Evolutionary conservation across 148 eudicot genomes (phyloP).

Genomic region (Drosera capensis): DNA sequence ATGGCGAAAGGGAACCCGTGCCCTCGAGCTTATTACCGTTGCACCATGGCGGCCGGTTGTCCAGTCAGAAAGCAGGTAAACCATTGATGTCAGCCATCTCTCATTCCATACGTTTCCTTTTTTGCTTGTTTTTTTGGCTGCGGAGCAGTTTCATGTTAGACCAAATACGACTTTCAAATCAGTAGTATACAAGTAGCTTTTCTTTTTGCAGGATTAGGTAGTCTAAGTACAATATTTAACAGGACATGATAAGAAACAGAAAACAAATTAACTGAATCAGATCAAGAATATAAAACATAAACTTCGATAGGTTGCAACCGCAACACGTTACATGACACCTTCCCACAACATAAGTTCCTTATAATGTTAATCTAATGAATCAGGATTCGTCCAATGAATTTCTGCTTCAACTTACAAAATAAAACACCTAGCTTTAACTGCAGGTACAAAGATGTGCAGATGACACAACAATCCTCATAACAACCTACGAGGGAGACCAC

Average conservation of each 20-base stretch:
- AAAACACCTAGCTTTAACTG: not conserved
- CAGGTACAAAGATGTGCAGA: constrained; percentile 75
- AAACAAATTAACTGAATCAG: too few species aligned
- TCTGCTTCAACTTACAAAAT: not conserved
- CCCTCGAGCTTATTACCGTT: constrained; percentile 34
- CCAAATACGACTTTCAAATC: too few species aligned
- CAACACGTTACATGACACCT: too few species aligned
- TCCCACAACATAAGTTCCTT: too few species aligned
- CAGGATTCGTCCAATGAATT: not conserved
- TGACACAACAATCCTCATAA: constrained; percentile 39
- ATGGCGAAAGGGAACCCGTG: constrained; percentile 39
- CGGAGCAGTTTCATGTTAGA: not conserved
- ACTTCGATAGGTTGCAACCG: too few species aligned
- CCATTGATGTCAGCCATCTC: not conserved
- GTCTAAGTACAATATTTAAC: too few species aligned
- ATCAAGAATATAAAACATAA: too few species aligned
- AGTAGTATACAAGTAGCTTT: too few species aligned
- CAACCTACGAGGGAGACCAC: constrained; percentile 57
- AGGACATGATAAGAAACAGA: too few species aligned
- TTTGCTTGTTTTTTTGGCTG: not conserved
- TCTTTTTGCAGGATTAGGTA: too few species aligned
- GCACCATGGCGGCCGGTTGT: constrained; percentile 34
- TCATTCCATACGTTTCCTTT: not conserved
- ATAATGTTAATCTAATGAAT: not conserved
- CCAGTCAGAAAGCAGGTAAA: constrained; percentile 32